These are phyloP conservation scores for Dactylellina parvicollis DNA, from an alignment of 2,329 filamentous ascomycete genomes.

Conservation along the genomic window DNA sequence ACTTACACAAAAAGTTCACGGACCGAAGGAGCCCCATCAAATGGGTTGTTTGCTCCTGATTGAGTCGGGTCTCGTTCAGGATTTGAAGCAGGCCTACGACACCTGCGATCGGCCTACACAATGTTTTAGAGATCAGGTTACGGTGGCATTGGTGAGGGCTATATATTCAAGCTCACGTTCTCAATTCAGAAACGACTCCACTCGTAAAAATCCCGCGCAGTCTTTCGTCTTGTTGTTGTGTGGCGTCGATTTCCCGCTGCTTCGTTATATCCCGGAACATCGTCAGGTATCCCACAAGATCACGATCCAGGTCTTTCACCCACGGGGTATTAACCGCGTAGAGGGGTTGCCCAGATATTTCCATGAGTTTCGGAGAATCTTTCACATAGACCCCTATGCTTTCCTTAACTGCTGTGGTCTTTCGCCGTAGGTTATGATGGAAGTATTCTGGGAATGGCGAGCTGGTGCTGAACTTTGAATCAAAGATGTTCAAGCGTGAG, in stretches of 20 bases:
- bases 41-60: conserved; percentile 54
- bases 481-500: conserved; percentile 40
- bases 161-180: conserved; percentile 26
- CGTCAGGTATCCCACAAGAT: conserved; percentile 42
- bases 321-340: conserved; percentile 54
- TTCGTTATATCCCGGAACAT: conserved; percentile 51
- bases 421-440: conserved; percentile 48
- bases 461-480: conserved; percentile 41
- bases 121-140: neutral
- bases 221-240: conserved; percentile 45
- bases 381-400: conserved; percentile 53
- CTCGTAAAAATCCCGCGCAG: conserved; percentile 48
- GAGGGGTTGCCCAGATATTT: conserved; percentile 45
- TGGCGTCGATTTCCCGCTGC: conserved; percentile 46
- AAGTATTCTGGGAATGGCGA: conserved; percentile 48
- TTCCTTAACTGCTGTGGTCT: conserved; percentile 41
- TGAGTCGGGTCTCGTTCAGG: conserved; percentile 54
- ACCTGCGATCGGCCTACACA: conserved; percentile 55
- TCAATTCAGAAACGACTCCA: conserved; percentile 43
- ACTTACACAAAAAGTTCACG: conserved; percentile 54
- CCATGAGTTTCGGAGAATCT: conserved; percentile 42
- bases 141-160: neutral
- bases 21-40: conserved; percentile 53
- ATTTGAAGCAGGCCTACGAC: conserved; percentile 56
- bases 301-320: conserved; percentile 52